Percentiles rank a stretch among this genome's conserved stretches.
Evolutionary conservation across 495 filamentous ascomycete species (phyloP).

Genomic region (Margaritispora aquatica): DNA sequence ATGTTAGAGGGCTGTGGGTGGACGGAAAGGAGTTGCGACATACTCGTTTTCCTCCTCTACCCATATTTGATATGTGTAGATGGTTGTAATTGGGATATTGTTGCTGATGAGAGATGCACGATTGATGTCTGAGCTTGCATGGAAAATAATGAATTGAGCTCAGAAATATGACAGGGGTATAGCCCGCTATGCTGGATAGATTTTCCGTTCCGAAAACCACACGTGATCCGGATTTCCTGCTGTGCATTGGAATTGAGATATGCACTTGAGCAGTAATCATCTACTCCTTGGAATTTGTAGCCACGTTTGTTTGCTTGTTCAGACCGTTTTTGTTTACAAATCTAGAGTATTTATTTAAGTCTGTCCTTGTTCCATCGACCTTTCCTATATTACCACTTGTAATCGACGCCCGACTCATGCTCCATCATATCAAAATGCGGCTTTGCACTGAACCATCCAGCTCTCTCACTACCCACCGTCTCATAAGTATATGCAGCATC

Average conservation of each 20-base stretch:
- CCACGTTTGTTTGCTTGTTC: too few relatives aligned
- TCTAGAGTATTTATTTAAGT: too few relatives aligned
- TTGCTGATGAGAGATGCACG: neutral
- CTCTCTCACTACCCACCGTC: slow-evolving; percentile 51
- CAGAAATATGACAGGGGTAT: neutral
- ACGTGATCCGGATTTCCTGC: too few relatives aligned
- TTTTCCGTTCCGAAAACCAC: neutral
- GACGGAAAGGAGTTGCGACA: slow-evolving; percentile 5
- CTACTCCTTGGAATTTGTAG: too few relatives aligned
- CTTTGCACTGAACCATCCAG: slow-evolving; percentile 67
- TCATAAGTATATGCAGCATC: slow-evolving; percentile 65
- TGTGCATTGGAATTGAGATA: too few relatives aligned
- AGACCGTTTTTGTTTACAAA: too few relatives aligned
- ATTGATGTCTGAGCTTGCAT: slow-evolving; percentile 1
- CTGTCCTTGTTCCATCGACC: neutral
- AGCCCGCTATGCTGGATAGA: neutral
- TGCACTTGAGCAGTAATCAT: too few relatives aligned
- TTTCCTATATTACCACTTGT: slow-evolving; percentile 21
- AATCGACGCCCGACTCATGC: slow-evolving; percentile 18
- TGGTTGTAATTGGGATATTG: neutral
- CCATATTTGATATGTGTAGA: slow-evolving; percentile 21
- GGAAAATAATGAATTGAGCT: slow-evolving; percentile 6
- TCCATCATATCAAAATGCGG: slow-evolving; percentile 67
- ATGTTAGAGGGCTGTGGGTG: neutral
- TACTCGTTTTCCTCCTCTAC: slow-evolving; percentile 31